Conservation (phyloP, 2,329 filamentous ascomycete species). For the Teratosphaeria nubilosa region DNA sequence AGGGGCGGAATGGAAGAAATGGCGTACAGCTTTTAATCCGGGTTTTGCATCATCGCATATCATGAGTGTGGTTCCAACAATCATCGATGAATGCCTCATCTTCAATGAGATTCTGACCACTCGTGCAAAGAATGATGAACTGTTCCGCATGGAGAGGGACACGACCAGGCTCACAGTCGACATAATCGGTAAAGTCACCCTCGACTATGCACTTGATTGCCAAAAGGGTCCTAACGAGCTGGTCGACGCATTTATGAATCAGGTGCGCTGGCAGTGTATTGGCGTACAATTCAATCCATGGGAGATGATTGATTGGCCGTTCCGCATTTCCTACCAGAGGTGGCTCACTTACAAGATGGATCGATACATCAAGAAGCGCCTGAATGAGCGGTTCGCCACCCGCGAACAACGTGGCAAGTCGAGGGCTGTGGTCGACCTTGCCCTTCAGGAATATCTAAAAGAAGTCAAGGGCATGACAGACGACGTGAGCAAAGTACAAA, state of each 20-base stretch:
- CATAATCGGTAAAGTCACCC: conserved; percentile 32
- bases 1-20: conserved; percentile 33
- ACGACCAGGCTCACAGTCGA: conserved; percentile 33
- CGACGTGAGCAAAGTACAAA: conserved; percentile 14
- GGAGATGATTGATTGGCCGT: conserved; percentile 27
- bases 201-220: conserved; percentile 29
- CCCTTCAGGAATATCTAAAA: conserved; percentile 29
- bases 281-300: conserved; percentile 27
- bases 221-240: conserved; percentile 27
- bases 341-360: conserved; percentile 30
- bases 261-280: conserved; percentile 26
- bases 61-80: conserved; percentile 28
- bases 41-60: conserved; percentile 30
- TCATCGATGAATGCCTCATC: conserved; percentile 26
- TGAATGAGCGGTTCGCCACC: conserved; percentile 29
- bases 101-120: conserved; percentile 27
- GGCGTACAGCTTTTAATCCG: conserved; percentile 35
- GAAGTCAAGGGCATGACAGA: conserved; percentile 23
- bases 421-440: conserved; percentile 28
- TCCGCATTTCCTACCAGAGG: conserved; percentile 22
- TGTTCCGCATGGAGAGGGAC: conserved; percentile 32
- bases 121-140: conserved; percentile 25
- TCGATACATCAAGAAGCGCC: conserved; percentile 22
- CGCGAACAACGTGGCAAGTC: conserved; percentile 21
- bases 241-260: conserved; percentile 27